These are phyloP conservation scores for Acanthamoeba royreba DNA, from an alignment of 208 protist genomes.

Conservation along the genomic window DNA sequence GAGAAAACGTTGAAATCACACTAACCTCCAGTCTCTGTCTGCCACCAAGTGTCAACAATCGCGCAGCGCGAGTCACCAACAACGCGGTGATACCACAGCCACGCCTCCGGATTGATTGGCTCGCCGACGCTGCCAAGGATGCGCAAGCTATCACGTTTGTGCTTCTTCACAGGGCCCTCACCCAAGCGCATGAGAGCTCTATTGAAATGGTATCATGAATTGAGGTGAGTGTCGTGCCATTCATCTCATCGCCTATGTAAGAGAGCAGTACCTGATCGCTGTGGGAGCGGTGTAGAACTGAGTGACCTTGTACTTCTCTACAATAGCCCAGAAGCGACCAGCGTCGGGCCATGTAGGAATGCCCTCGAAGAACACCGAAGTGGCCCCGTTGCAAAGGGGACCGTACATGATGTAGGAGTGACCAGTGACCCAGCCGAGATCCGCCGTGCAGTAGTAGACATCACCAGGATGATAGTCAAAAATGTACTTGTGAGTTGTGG, in stretches of 20 bases:
- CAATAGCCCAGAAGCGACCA: conserved; percentile 90
- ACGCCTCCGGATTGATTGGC: conserved; percentile 87
- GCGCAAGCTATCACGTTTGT: conserved; percentile 83
- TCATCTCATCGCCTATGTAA: neutral
- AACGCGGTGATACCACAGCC: conserved; percentile 90
- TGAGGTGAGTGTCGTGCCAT: neutral
- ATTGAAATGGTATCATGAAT: neutral
- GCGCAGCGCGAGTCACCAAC: conserved; percentile 89
- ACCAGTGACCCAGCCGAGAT: conserved; percentile 74
- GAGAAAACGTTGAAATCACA: neutral
- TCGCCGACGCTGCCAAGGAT: conserved; percentile 96
- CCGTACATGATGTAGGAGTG: conserved; percentile 98
- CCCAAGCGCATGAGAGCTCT: conserved; percentile 88
- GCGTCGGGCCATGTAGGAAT: conserved; percentile 89
- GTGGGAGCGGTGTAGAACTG: conserved; percentile 98
- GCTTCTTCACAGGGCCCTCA: conserved; percentile 79
- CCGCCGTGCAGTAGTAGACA: conserved; percentile 91
- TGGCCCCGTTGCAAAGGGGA: conserved; percentile 94
- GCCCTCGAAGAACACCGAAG: conserved; percentile 94
- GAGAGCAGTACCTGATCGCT: conserved; percentile 70
- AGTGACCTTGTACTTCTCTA: conserved; percentile 92
- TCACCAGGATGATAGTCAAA: conserved; percentile 94
- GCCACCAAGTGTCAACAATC: conserved; percentile 98
- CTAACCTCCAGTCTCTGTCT: conserved; percentile 91
- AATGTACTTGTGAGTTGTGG: conserved; percentile 90